Percentiles rank a stretch among this genome's conserved stretches.
Conservation (phyloP, 164 flowering plant genomes). For the Stephania japonica region DNA sequence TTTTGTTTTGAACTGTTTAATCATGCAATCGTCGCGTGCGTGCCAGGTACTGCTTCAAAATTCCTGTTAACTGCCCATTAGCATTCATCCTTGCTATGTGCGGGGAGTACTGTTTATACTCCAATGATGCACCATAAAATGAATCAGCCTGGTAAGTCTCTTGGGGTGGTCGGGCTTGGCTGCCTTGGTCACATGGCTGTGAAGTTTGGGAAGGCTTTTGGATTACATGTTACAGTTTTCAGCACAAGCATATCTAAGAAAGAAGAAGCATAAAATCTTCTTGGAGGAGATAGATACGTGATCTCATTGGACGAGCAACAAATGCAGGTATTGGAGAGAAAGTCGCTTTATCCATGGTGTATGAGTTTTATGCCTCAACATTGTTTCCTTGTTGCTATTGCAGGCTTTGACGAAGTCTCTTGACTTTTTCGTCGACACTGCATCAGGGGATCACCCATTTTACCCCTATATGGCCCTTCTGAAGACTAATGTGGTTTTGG, state of each 20-base stretch:
- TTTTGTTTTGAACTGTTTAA: no score
- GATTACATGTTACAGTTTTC: not conserved
- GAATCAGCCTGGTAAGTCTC: not conserved
- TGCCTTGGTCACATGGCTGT: constrained; percentile 1
- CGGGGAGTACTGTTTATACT: not conserved
- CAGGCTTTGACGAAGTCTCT: constrained; percentile 49
- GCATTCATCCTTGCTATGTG: constrained; percentile 2
- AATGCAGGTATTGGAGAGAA: not conserved
- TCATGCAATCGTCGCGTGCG: not conserved
- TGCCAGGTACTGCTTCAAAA: not conserved
- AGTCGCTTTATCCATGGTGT: not conserved
- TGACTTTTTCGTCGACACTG: constrained; percentile 72
- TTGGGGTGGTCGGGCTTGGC: not conserved
- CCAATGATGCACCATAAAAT: not conserved
- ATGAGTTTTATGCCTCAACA: not conserved
- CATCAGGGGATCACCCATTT: constrained; percentile 83
- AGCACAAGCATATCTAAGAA: not conserved
- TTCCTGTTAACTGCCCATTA: not conserved
- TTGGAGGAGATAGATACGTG: no score
- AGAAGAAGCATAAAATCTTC: not conserved
- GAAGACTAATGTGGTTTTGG: constrained; percentile 57
- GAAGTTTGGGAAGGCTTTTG: constrained; percentile 7
- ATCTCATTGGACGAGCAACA: not conserved
- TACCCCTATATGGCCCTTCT: constrained; percentile 70
- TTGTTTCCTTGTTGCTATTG: constrained; percentile 3